Evolutionary conservation across 169 alveolate species (phyloP).

Genomic region (Babesia bigemina): DNA sequence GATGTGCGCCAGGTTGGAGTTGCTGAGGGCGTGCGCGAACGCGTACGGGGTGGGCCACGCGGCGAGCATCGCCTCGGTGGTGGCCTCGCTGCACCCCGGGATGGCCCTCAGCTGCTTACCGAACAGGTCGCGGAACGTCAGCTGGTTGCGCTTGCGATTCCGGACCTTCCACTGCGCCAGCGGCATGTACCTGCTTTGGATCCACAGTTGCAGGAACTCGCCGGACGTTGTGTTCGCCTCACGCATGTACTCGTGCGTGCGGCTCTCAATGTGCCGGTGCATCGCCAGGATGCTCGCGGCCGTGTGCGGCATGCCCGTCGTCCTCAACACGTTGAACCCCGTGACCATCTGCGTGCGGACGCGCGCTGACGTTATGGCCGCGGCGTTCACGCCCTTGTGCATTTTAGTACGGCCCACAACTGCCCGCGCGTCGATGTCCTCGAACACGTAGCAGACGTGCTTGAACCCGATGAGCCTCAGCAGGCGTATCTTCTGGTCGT

Average conservation of each 20-base stretch:
- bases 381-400: conserved; percentile 66
- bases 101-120: conserved; percentile 80
- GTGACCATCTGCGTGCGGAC: conserved; percentile 58
- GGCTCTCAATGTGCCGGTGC: conserved; percentile 73
- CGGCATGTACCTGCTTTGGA: conserved; percentile 23
- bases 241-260: conserved; percentile 64
- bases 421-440: conserved; percentile 52
- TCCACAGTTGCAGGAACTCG: conserved; percentile 14
- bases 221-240: conserved; percentile 56
- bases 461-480: conserved; percentile 76
- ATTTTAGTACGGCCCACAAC: conserved; percentile 38
- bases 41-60: conserved; percentile 84
- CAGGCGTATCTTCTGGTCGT: conserved; percentile 82
- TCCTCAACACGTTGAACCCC: conserved; percentile 62
- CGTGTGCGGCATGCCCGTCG: conserved; percentile 62
- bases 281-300: conserved; percentile 67
- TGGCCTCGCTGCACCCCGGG: conserved; percentile 80
- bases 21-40: conserved; percentile 58
- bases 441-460: conserved; percentile 79
- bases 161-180: conserved; percentile 73
- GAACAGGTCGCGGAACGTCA: conserved; percentile 78
- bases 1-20: conserved; percentile 42
- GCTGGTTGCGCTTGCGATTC: conserved; percentile 75
- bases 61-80: conserved; percentile 76
- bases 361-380: conserved; percentile 67